Evolutionary conservation across 306 rosid species (phyloP).

Genomic region (Lathyrus aphaca): DNA sequence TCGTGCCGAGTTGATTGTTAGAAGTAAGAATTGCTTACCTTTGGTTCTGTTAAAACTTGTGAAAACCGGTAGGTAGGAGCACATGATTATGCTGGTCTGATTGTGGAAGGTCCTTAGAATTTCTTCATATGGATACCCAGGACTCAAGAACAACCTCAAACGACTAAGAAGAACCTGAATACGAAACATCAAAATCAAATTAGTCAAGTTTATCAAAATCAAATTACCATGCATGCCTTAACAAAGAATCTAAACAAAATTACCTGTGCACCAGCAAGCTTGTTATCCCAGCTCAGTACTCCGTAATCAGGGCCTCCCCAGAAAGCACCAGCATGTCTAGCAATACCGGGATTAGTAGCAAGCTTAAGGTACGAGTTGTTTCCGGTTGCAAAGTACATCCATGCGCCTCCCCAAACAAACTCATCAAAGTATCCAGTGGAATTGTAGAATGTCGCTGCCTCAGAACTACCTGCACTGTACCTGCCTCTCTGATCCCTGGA

Average conservation of each 20-base stretch:
- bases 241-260: constrained; percentile 16
- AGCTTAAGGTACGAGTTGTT: constrained; percentile 82
- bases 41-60: constrained; percentile 89
- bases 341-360: constrained; percentile 82
- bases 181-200: constrained; percentile 36
- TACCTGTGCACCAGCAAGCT: constrained; percentile 99
- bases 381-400: constrained; percentile 98
- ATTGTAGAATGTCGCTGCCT: constrained; percentile 80
- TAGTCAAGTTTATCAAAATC: not conserved
- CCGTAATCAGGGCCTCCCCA: constrained; percentile 98
- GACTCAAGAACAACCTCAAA: constrained; percentile 96
- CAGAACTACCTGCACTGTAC: constrained; percentile 66
- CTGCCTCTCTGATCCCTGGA: constrained; percentile 76
- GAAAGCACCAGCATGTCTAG: constrained; percentile 97
- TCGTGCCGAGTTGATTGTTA: not conserved
- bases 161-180: constrained; percentile 92
- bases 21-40: constrained; percentile 52
- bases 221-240: not conserved
- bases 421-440: constrained; percentile 90
- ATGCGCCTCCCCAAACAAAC: constrained; percentile 94
- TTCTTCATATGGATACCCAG: constrained; percentile 99
- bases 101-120: constrained; percentile 91
- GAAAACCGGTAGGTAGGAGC: constrained; percentile 91
- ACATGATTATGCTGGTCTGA: constrained; percentile 92
- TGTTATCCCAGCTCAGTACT: constrained; percentile 97